Base-by-base conservation (phyloP, 768 basidiomycete species). In the Kwoniella newhampshirensis region DNA sequence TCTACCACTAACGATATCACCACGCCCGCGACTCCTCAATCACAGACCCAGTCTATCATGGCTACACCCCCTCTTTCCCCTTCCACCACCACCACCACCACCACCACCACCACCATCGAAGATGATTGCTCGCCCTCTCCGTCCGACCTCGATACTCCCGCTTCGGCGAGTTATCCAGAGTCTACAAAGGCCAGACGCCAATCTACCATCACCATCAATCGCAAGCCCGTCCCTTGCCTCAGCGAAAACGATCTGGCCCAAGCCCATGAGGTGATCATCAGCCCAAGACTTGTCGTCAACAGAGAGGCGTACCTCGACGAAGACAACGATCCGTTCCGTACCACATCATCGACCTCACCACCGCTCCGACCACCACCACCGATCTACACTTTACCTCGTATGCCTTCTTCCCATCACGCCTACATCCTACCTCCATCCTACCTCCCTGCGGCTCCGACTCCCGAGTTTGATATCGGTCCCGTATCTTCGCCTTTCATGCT, bases 171-270 rank as follows among this genome's bases (percentile, higher is more conserved):
- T 37, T 1, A 20, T 59, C n/a, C n/a, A n/a, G n/a, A n/a, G n/a
- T n/a, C n/a, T n/a, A n/a, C n/a, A 32, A 6, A 32, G 12, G 51
- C 15, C 1, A 60, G 39, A 18, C 32, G 60, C 8, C 62, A 64
- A 50, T 68, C 63, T 12, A 57, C 36, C 13, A 45, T 51, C 6
- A 63, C 62, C n/a, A 58, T 69, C 48, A 56, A 51, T 11, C 54
- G 67, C 28, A 69, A 69, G 44, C 67, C 67, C n/a, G 67, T 69
- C 8, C 62, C 67, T 3, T 15, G 50, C 32, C 32, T 6, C 13
- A 13, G n/a, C n/a, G n/a, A n/a, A n/a, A n/a, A n/a, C n/a, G n/a
- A n/a, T n/a, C n/a, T n/a, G n/a, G n/a, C n/a, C n/a, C n/a, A n/a
- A n/a, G n/a, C n/a, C n/a, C n/a, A n/a, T n/a, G n/a, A n/a, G n/a